Evolutionary conservation across 2,329 filamentous ascomycete species (phyloP).

Genomic region (Cercospora citrullina): DNA sequence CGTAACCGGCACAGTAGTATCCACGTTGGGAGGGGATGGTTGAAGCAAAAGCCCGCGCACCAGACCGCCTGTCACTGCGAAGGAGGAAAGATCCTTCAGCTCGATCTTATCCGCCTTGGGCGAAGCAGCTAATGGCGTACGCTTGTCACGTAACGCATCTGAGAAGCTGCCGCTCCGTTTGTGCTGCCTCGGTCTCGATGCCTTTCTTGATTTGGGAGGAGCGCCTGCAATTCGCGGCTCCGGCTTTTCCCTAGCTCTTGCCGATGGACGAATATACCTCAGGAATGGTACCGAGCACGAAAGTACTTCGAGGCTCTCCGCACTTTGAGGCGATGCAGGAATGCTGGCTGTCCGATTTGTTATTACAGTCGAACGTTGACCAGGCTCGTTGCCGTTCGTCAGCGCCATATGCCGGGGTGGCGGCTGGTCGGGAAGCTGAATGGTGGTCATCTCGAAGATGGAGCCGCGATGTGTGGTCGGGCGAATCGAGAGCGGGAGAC

Average conservation of each 20-base stretch:
- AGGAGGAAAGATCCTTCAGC: slow-evolving; percentile 52
- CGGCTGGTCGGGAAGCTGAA: slow-evolving; percentile 23
- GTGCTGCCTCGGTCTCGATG: slow-evolving; percentile 54
- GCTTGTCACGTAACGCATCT: slow-evolving; percentile 74
- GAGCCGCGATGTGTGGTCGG: slow-evolving; percentile 27
- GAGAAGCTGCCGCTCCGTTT: slow-evolving; percentile 86
- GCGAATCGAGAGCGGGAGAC: slow-evolving; percentile 27
- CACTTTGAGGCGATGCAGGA: slow-evolving; percentile 48
- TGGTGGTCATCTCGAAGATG: slow-evolving; percentile 30
- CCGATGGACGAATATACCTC: slow-evolving; percentile 28
- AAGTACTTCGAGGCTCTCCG: slow-evolving; percentile 57
- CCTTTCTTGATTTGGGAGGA: slow-evolving; percentile 10
- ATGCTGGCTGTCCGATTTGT: slow-evolving; percentile 37
- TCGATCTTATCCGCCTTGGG: slow-evolving; percentile 45
- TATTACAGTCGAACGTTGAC: slow-evolving; percentile 22
- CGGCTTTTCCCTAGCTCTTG: slow-evolving; percentile 22
- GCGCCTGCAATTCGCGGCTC: slow-evolving; percentile 15
- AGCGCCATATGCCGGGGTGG: slow-evolving; percentile 13
- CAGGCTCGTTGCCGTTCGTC: slow-evolving; percentile 14
- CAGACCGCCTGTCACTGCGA: slow-evolving; percentile 76
- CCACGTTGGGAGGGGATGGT: slow-evolving; percentile 78
- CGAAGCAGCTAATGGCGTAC: slow-evolving; percentile 54
- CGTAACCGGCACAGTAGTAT: slow-evolving; percentile 52
- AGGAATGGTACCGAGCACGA: slow-evolving; percentile 60
- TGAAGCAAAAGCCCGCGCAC: slow-evolving; percentile 84